Percentiles rank a stretch among this genome's conserved stretches.
Evolutionary conservation across 1,284 basidiomycete species (phyloP).

Genomic region (Ceratobasidium sp.): DNA sequence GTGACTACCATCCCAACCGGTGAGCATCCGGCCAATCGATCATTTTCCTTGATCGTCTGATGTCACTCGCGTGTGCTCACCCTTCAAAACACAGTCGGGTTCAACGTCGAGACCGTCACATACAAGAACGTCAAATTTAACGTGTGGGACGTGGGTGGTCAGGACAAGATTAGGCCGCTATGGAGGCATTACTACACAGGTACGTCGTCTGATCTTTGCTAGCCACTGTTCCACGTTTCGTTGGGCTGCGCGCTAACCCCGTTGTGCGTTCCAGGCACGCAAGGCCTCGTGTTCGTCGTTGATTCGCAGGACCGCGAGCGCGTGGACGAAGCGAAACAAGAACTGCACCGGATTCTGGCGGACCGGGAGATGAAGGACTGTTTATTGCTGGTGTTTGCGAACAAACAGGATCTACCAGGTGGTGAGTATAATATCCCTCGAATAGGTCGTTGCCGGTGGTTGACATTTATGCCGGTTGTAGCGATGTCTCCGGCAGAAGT

Average conservation of each 20-base stretch:
- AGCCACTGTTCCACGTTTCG: not conserved
- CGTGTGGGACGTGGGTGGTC: constrained; percentile 99
- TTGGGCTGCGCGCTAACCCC: constrained; percentile 50
- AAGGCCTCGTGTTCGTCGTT: constrained; percentile 75
- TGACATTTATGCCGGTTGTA: constrained; percentile 56
- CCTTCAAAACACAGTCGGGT: constrained; percentile 72
- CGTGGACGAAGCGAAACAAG: constrained; percentile 96
- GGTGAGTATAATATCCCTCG: constrained; percentile 67
- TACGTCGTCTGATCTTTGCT: constrained; percentile 47
- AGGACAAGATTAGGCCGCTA: constrained; percentile 97
- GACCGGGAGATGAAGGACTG: constrained; percentile 99
- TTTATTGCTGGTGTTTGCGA: constrained; percentile 96
- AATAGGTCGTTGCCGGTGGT: constrained; percentile 7
- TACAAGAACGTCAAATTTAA: constrained; percentile 99
- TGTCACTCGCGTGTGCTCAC: not conserved
- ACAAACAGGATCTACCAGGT: constrained; percentile 99
- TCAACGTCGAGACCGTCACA: constrained; percentile 99
- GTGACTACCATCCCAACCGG: constrained; percentile 95
- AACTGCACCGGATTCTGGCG: constrained; percentile 95
- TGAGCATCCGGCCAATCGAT: constrained; percentile 52
- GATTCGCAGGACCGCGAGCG: constrained; percentile 89
- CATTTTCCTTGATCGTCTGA: constrained; percentile 50
- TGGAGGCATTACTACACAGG: constrained; percentile 96
- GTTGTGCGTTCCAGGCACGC: constrained; percentile 65
- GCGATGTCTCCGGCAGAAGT: constrained; percentile 99